Evolutionary conservation across 768 basidiomycete genomes (phyloP).

Genomic region (Vararia minispora): DNA sequence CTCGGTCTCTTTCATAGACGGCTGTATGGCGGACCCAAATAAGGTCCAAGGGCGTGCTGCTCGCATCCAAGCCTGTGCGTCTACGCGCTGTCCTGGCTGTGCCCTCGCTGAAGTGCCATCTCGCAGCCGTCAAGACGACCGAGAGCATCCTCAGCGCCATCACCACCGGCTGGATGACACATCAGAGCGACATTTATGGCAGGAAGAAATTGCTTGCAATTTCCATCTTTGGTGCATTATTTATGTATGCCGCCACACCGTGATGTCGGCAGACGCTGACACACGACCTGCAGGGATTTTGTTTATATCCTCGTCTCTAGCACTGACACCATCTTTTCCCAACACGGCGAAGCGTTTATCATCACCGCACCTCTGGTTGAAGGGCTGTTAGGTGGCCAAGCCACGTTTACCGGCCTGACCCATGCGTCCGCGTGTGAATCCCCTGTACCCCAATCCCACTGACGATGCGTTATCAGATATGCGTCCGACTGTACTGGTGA

Average conservation of each 20-base stretch:
- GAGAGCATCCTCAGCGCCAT: slow-evolving; percentile 14
- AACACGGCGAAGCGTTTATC: slow-evolving; percentile 12
- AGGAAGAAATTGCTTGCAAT: slow-evolving; percentile 12
- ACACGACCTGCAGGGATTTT: slow-evolving; percentile 8
- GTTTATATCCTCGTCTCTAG: slow-evolving; percentile 14
- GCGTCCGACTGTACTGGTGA: slow-evolving; percentile 13
- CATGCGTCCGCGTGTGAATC: slow-evolving; percentile 15
- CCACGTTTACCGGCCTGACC: slow-evolving; percentile 14
- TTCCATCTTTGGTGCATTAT: slow-evolving; percentile 15
- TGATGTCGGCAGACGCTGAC: not conserved
- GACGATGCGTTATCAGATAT: slow-evolving; percentile 2
- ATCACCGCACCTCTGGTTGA: slow-evolving; percentile 13
- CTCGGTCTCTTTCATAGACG: slow-evolving; percentile 4
- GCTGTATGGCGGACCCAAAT: slow-evolving; percentile 12
- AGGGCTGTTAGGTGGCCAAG: slow-evolving; percentile 14
- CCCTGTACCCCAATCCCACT: not conserved
- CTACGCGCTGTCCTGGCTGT: not conserved
- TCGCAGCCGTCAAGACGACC: slow-evolving; percentile 13
- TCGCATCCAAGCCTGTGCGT: slow-evolving; percentile 14
- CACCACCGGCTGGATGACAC: slow-evolving; percentile 14
- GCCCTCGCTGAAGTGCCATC: not conserved
- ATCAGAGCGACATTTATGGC: slow-evolving; percentile 11
- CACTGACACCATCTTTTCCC: slow-evolving; percentile 7
- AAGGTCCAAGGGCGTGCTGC: slow-evolving; percentile 14
- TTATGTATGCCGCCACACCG: slow-evolving; percentile 8